Evolutionary conservation across 2,329 filamentous ascomycete species (phyloP).

Genomic region (Clathrospora elynae): DNA sequence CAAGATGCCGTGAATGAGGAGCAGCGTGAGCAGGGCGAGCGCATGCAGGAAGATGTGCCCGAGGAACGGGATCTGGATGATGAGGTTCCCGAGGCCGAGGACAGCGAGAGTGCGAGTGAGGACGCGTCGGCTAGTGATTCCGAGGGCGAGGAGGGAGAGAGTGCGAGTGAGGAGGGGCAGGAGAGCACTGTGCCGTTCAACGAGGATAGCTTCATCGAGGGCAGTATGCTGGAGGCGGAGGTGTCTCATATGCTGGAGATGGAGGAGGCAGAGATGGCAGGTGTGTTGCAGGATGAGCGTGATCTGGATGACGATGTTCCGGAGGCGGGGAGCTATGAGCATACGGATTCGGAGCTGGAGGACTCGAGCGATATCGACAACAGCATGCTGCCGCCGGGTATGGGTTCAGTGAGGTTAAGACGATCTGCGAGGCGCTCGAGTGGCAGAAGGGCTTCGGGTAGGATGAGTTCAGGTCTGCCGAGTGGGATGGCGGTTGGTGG

Average conservation of each 20-base stretch:
- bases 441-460: slow-evolving; percentile 26
- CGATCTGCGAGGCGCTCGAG: slow-evolving; percentile 30
- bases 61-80: slow-evolving; percentile 50
- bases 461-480: slow-evolving; percentile 26
- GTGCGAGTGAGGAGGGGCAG: slow-evolving; percentile 32
- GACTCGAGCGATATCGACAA: slow-evolving; percentile 42
- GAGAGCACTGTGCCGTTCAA: slow-evolving; percentile 54
- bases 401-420: slow-evolving; percentile 26
- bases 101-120: slow-evolving; percentile 32
- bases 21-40: slow-evolving; percentile 51
- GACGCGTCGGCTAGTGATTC: too few species aligned
- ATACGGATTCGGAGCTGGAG: slow-evolving; percentile 59
- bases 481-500: slow-evolving; percentile 10
- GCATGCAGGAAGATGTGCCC: slow-evolving; percentile 41
- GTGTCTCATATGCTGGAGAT: slow-evolving; percentile 49
- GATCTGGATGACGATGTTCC: slow-evolving; percentile 59
- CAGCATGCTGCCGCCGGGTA: slow-evolving; percentile 20
- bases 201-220: slow-evolving; percentile 56
- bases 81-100: slow-evolving; percentile 47
- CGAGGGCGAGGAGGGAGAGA: slow-evolving; percentile 10
- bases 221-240: slow-evolving; percentile 48
- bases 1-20: slow-evolving; percentile 53
- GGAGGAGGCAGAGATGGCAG: slow-evolving; percentile 55
- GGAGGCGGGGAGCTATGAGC: slow-evolving; percentile 60
- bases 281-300: slow-evolving; percentile 54